Conservation (phyloP, 1,284 basidiomycete species). For the Chalciporus sp. region DNA sequence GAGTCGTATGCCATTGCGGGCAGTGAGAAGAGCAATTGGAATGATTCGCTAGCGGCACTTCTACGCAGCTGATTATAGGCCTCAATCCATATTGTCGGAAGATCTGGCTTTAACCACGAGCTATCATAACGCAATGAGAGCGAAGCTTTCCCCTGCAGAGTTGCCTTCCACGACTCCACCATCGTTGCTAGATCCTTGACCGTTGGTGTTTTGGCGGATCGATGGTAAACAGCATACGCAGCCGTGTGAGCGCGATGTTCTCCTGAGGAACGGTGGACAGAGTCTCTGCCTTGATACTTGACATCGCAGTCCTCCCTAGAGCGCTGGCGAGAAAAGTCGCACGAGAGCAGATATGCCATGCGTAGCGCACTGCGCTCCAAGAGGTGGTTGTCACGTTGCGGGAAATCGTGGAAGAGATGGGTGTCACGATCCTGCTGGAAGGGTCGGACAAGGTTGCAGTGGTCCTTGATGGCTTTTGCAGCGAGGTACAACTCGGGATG, state of each 20-base stretch:
- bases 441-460: slow-evolving; percentile 21
- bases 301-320: not conserved
- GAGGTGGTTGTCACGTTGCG: slow-evolving; percentile 12
- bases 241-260: slow-evolving; percentile 20
- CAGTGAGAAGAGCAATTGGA: slow-evolving; percentile 36
- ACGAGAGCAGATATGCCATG: slow-evolving; percentile 11
- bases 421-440: slow-evolving; percentile 2
- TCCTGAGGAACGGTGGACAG: not conserved
- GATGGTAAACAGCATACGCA: slow-evolving; percentile 11
- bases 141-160: not conserved
- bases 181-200: slow-evolving; percentile 7
- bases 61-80: slow-evolving; percentile 38
- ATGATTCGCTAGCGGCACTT: slow-evolving; percentile 18
- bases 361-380: slow-evolving; percentile 17
- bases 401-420: slow-evolving; percentile 6
- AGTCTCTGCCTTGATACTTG: slow-evolving; percentile 22
- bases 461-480: slow-evolving; percentile 34
- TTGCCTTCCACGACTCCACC: slow-evolving; percentile 13
- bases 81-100: slow-evolving; percentile 32
- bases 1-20: slow-evolving; percentile 35
- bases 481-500: slow-evolving; percentile 33
- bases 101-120: slow-evolving; percentile 23
- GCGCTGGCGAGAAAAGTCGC: slow-evolving; percentile 1
- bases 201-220: not conserved
- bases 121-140: slow-evolving; percentile 24